Percentiles rank a stretch among this genome's conserved stretches.
Evolutionary conservation across 495 filamentous ascomycete species (phyloP).

Genomic region (Rostrohypoxylon terebratum): DNA sequence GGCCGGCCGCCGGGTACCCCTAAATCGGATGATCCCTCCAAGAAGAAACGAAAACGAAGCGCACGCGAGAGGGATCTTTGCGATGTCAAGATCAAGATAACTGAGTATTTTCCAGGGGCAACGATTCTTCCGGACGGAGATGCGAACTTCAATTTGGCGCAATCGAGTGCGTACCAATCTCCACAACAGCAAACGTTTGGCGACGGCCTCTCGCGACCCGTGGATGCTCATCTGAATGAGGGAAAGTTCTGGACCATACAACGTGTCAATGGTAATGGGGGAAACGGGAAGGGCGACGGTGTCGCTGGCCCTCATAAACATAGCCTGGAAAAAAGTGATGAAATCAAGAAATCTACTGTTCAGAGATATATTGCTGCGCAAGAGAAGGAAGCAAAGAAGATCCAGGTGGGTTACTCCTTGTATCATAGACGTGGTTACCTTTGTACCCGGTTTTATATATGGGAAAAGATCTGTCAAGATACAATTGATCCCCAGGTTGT

Average conservation of each 20-base stretch:
- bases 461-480: constrained; percentile 20
- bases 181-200: constrained; percentile 35
- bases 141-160: constrained; percentile 28
- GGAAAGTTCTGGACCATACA: constrained; percentile 77
- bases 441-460: constrained; percentile 36
- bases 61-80: constrained; percentile 83
- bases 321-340: constrained; percentile 80
- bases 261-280: constrained; percentile 81
- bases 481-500: constrained; percentile 14
- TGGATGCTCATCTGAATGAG: constrained; percentile 48
- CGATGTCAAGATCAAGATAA: constrained; percentile 94
- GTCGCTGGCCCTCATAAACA: constrained; percentile 78
- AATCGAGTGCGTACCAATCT: constrained; percentile 31
- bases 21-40: constrained; percentile 85
- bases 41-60: constrained; percentile 87
- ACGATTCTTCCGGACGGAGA: constrained; percentile 48
- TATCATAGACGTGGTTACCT: constrained; percentile 37
- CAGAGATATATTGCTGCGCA: constrained; percentile 73
- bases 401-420: constrained; percentile 67
- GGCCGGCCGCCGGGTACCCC: constrained; percentile 85
- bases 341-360: constrained; percentile 87
- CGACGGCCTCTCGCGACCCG: constrained; percentile 37
- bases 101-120: constrained; percentile 78
- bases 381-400: constrained; percentile 74
- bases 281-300: constrained; percentile 76